Base-by-base conservation (phyloP, 2,329 filamentous ascomycete species). In the Eutypa lata region DNA sequence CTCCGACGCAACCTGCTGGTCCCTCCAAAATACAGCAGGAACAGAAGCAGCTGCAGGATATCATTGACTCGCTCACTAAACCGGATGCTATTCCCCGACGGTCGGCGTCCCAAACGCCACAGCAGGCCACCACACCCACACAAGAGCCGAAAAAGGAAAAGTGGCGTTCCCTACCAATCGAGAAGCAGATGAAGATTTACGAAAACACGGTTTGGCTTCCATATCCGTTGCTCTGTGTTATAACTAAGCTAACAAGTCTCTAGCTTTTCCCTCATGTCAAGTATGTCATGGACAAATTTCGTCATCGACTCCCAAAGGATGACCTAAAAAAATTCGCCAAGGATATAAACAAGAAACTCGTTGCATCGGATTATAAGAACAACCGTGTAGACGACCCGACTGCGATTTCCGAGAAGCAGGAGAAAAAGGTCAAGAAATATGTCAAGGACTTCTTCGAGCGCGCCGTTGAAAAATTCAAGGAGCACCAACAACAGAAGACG, bases 111-210 rank as follows among this genome's bases (percentile, higher is more conserved):
- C 82, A 83, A 14, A 90, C 89, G 1, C 87, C 89, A 1, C 82
- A 86, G 54, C 78, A 83, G 11, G 74, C 76, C 3, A 81, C 73
- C 49, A 76, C 80, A 1, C 78, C 80, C 6, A 71, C 75, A 4
- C 78, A 78, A 45, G 81, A 87, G 69, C 77, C 78, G 6, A 86
- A 82, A 61, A 79, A 80, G 62, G 87, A 90, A 47, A 89, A 87
- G 67, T 91, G 89, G 89, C 80, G 83, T 51, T 80, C 79, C 54
- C 69, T 87, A 31, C 77, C 87, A 1, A 69, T 85, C 60, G 92
- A 97, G 59, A 97, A 97, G 73, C 90, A 94, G 72, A 95, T 91
- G 82, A 96, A 91, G 75, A 79, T 96, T 2, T 97, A 97, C 64
- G 92, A 97, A 70, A 92, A 92, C 66, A 96, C 91, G 49, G 91